Conservation (phyloP, 2,329 filamentous ascomycete species). For the Geosmithia putterillii region DNA sequence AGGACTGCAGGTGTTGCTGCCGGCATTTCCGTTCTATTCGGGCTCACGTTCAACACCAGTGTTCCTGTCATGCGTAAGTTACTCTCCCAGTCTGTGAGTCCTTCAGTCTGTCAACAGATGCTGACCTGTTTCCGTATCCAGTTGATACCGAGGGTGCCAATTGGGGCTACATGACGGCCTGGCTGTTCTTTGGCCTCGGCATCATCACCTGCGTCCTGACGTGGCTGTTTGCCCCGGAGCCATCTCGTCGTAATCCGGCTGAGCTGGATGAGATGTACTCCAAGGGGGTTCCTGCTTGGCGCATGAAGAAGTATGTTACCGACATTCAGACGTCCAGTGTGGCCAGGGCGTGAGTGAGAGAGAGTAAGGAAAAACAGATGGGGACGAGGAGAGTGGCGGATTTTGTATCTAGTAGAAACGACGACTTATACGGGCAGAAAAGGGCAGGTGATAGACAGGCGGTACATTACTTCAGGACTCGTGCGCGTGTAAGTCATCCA, state of each 20-base stretch:
- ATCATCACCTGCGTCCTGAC: slow-evolving; percentile 3
- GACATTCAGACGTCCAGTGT: no score
- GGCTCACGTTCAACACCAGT: not conserved
- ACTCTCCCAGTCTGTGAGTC: not conserved
- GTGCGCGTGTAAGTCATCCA: no score
- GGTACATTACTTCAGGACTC: no score
- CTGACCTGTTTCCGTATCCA: not conserved
- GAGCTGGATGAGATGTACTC: slow-evolving; percentile 9
- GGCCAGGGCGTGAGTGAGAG: no score
- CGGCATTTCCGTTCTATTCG: slow-evolving; percentile 4
- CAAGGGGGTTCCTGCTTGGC: slow-evolving; percentile 6
- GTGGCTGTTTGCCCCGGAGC: slow-evolving; percentile 6
- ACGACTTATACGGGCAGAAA: no score
- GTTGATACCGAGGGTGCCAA: slow-evolving; percentile 5
- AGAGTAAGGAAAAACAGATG: no score
- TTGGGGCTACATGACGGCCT: slow-evolving; percentile 7
- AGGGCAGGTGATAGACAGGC: no score
- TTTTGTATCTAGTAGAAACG: no score
- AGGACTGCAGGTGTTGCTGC: slow-evolving; percentile 10
- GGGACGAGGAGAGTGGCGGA: no score
- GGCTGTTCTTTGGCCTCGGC: slow-evolving; percentile 5
- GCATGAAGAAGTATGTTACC: slow-evolving; percentile 6
- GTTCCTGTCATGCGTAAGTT: slow-evolving; percentile 6
- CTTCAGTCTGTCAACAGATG: no score
- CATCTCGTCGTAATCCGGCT: slow-evolving; percentile 6